phyloP scores from a whole-genome alignment of 306 rosid genomes.

The Astragalus membranaceus region DNA sequence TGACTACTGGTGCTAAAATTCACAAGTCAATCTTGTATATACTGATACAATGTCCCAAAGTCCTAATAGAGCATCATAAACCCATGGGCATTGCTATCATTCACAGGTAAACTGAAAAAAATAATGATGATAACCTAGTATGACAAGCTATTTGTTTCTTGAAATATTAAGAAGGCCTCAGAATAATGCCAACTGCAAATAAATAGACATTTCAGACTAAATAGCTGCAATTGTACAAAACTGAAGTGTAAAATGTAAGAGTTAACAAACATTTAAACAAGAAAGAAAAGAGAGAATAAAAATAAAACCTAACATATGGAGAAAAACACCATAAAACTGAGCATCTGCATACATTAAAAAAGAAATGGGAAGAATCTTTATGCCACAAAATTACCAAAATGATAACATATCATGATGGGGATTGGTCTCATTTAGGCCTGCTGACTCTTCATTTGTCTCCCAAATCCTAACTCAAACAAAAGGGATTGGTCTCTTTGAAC shows the following conservation, averaged over 20 bases:
- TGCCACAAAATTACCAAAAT: background rate
- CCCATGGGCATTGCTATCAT: background rate
- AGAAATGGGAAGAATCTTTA: background rate
- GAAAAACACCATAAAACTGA: background rate
- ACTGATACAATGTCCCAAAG: background rate
- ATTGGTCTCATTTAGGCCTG: background rate
- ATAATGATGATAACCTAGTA: background rate
- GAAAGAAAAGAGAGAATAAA: background rate
- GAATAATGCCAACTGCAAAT: slow-evolving; percentile 2
- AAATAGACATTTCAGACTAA: background rate
- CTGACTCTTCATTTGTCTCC: background rate
- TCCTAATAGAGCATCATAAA: background rate
- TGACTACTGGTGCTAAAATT: background rate
- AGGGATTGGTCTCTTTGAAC: background rate
- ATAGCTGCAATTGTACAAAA: background rate
- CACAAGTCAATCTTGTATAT: background rate
- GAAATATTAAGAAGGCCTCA: background rate
- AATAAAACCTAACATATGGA: background rate
- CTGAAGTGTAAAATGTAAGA: background rate
- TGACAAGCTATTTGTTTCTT: background rate
- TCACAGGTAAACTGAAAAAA: background rate
- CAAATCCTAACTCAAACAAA: background rate
- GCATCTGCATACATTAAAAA: background rate
- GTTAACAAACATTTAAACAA: background rate
- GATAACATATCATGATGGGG: background rate